Evolutionary conservation across 2,329 filamentous ascomycete species (phyloP).

Genomic region (Neofusicoccum parvum): DNA sequence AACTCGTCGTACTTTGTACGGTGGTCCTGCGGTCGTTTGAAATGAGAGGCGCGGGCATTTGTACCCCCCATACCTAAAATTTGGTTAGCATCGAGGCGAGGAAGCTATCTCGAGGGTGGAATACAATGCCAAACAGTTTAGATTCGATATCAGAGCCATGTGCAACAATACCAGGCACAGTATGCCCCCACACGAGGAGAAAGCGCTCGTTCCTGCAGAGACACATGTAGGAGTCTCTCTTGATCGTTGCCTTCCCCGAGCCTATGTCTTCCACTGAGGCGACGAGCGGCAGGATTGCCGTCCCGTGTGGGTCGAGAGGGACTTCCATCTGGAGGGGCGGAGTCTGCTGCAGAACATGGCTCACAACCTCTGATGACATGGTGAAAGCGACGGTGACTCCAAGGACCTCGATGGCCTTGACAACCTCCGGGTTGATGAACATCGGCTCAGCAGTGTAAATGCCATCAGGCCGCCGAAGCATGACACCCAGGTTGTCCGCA

Average conservation of each 20-base stretch:
- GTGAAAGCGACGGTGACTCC: slow-evolving; percentile 48
- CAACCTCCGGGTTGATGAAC: slow-evolving; percentile 36
- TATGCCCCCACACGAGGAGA: slow-evolving; percentile 49
- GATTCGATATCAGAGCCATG: slow-evolving; percentile 36
- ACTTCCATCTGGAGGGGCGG: slow-evolving; percentile 43
- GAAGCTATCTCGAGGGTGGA: not conserved
- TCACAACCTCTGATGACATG: slow-evolving; percentile 48
- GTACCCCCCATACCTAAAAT: slow-evolving; percentile 28
- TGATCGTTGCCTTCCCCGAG: slow-evolving; percentile 42
- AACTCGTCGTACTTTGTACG: not conserved
- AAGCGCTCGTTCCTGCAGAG: slow-evolving; percentile 47
- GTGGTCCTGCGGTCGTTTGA: not conserved
- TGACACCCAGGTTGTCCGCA: slow-evolving; percentile 26
- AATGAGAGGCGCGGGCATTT: slow-evolving; percentile 23
- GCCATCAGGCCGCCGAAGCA: slow-evolving; percentile 27
- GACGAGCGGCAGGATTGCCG: slow-evolving; percentile 42
- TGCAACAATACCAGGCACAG: slow-evolving; percentile 44
- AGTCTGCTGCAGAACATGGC: slow-evolving; percentile 42
- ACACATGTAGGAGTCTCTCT: slow-evolving; percentile 44
- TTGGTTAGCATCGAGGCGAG: not conserved
- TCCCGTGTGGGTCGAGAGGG: slow-evolving; percentile 6
- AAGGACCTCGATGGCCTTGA: slow-evolving; percentile 43
- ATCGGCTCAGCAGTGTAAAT: slow-evolving; percentile 46
- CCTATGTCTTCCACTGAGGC: slow-evolving; percentile 42
- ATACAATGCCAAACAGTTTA: slow-evolving; percentile 16